Conservation (phyloP, 116 monocot species). For the Phalaenopsis hybrid region DNA sequence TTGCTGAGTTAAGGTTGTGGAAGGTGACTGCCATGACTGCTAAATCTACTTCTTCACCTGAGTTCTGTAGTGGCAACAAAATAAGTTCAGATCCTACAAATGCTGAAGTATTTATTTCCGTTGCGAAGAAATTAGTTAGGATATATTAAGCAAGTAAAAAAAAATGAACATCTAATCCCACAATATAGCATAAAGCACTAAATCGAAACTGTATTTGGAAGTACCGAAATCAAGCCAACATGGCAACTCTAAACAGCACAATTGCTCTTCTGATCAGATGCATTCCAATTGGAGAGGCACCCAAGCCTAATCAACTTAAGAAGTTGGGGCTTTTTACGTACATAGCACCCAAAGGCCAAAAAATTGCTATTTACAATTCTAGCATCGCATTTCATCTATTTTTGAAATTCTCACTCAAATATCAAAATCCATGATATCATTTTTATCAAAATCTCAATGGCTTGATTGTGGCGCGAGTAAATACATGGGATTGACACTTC, state of each 20-base stretch:
- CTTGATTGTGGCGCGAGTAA: too few species aligned
- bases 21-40: constrained; percentile 18
- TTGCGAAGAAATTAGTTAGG: background rate
- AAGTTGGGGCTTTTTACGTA: background rate
- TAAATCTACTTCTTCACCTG: background rate
- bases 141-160: too few species aligned
- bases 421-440: too few species aligned
- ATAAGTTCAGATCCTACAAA: background rate
- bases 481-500: too few species aligned
- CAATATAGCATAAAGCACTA: background rate
- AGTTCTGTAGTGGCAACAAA: background rate
- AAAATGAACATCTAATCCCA: too few species aligned
- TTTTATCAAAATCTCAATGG: too few species aligned
- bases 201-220: background rate
- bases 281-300: background rate
- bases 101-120: background rate
- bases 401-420: too few species aligned
- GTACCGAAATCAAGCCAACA: background rate
- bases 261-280: background rate
- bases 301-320: background rate
- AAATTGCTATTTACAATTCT: too few species aligned
- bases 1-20: constrained; percentile 1
- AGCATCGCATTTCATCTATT: too few species aligned
- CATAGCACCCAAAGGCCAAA: background rate
- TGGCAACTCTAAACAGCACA: background rate